Evolutionary conservation across 306 rosid genomes (phyloP).

Genomic region (Fragaria iinumae): DNA sequence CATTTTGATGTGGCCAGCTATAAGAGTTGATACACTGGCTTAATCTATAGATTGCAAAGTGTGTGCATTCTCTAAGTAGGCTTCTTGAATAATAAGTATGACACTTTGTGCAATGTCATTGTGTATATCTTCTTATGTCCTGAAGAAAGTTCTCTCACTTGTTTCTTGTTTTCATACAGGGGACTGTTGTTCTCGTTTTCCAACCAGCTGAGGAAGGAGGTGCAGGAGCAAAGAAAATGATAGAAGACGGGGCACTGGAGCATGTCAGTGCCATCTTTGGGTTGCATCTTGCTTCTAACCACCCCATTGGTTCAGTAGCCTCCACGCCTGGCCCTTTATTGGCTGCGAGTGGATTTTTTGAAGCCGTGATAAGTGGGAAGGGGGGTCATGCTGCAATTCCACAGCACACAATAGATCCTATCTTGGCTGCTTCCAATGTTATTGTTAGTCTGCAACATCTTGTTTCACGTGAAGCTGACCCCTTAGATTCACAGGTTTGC

Average conservation of each 20-base stretch:
- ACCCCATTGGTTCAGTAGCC: conserved; percentile 55
- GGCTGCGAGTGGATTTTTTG: conserved; percentile 74
- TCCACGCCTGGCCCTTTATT: conserved; percentile 62
- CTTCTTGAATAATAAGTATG: not conserved
- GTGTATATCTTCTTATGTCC: not conserved
- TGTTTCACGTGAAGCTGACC: conserved; percentile 83
- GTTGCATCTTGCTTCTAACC: conserved; percentile 35
- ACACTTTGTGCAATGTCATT: not conserved
- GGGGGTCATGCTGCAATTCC: conserved; percentile 97
- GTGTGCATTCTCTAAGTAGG: not conserved
- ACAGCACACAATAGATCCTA: conserved; percentile 80
- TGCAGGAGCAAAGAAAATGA: conserved; percentile 72
- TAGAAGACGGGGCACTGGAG: conserved; percentile 59
- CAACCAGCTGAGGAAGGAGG: conserved; percentile 98
- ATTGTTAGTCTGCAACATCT: conserved; percentile 83
- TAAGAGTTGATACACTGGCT: not conserved
- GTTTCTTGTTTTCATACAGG: conserved; percentile 35
- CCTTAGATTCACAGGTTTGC: conserved; percentile 76
- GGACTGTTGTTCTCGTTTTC: conserved; percentile 85
- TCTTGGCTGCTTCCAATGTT: conserved; percentile 73
- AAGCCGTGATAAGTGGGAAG: conserved; percentile 74
- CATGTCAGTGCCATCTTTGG: conserved; percentile 74
- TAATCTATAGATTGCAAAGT: not conserved
- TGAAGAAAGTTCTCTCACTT: not conserved
- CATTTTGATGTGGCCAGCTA: not conserved